Evolutionary conservation across 2,329 filamentous ascomycete genomes (phyloP).

Genomic region (Alternaria infectoria): DNA sequence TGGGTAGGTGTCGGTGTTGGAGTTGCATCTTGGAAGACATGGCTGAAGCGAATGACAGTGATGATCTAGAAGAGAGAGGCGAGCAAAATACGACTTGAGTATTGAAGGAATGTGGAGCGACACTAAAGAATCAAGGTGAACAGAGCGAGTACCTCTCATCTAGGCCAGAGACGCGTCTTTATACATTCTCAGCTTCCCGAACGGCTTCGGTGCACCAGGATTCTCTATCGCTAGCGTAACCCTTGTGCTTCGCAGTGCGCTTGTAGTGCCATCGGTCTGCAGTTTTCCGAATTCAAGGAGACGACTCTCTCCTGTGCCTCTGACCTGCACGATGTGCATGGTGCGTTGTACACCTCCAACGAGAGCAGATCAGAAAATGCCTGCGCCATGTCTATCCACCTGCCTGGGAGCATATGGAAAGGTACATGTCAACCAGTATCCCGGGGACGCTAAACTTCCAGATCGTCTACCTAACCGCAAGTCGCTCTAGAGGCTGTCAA

Average conservation of each 20-base stretch:
- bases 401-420: constrained; percentile 4
- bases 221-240: constrained; percentile 1
- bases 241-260: constrained; percentile 14
- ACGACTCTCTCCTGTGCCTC: constrained; percentile 11
- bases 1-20: background rate
- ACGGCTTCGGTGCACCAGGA: constrained; percentile 1
- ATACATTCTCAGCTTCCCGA: constrained; percentile 10
- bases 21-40: background rate
- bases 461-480: constrained; percentile 3
- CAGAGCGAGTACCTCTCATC: background rate
- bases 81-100: background rate
- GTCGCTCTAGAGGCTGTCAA: background rate
- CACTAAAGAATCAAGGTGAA: background rate
- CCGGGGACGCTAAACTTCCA: constrained; percentile 1
- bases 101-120: background rate
- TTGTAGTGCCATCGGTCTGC: constrained; percentile 24
- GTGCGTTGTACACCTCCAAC: constrained; percentile 6
- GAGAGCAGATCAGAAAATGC: background rate
- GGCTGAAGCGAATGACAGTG: background rate
- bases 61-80: background rate
- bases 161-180: constrained; percentile 11
- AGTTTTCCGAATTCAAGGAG: constrained; percentile 19
- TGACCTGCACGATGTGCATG: constrained; percentile 9
- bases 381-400: constrained; percentile 11
- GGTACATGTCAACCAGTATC: constrained; percentile 13